Evolutionary conservation across 225 moss, liverwort and hornwort species (phyloP).

Genomic region (Asterella californica): DNA sequence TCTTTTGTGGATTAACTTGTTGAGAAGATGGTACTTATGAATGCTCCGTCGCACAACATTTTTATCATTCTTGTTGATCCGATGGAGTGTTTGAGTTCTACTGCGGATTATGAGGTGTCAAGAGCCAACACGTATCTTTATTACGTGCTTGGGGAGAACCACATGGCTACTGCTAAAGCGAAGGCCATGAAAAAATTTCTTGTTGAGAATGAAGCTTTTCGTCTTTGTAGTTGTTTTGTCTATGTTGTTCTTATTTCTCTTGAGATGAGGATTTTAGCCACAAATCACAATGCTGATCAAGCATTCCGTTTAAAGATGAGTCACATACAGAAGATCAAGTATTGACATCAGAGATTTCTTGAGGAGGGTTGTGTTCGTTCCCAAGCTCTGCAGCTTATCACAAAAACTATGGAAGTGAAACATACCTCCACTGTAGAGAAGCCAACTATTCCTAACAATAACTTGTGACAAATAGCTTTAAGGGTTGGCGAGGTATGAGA

Average conservation of each 20-base stretch:
- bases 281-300: neutral
- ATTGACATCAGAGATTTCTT: no score
- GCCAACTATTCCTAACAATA: neutral
- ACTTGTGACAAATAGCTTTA: neutral
- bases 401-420: neutral
- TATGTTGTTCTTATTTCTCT: neutral
- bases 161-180: neutral
- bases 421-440: neutral
- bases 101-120: no score
- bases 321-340: no score
- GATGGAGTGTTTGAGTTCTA: no score
- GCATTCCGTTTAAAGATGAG: no score
- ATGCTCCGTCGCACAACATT: neutral
- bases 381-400: neutral
- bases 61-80: neutral
- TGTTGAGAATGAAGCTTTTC: no score
- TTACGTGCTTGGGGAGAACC: neutral
- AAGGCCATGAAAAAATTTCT: neutral
- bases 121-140: no score
- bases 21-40: neutral
- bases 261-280: neutral
- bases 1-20: neutral
- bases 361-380: no score
- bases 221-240: no score
- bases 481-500: neutral